Evolutionary conservation across 2,329 filamentous ascomycete species (phyloP), one percentile per base, ranked within the genome.

Genomic region (Cercospora berteroae): DNA sequence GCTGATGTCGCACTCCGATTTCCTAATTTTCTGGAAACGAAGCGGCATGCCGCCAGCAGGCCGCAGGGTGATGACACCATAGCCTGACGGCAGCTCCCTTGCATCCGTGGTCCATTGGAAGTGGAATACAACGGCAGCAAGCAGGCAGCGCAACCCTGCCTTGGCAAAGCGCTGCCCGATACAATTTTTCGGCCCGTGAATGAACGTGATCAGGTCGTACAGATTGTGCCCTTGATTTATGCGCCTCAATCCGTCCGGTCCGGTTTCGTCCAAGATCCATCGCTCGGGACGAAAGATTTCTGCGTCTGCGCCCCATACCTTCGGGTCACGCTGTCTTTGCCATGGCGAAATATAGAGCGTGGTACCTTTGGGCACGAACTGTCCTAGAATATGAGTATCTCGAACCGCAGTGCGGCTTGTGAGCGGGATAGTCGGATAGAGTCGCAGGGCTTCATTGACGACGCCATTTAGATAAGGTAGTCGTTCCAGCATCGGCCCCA

Each of bases 401-500:
- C 63, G 64, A 4, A 65, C 59, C 3, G 72, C 67, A 4, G 62
- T n/a, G 36, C 71, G 68, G 13, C 62, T 42, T 10, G 71, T 72
- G 20, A 63, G 58, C 7, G 72, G 71, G n/a, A 73, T 66, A 10
- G 71, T 67, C 13, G 65, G 68, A 42, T 68, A 71, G 55, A 72
- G 68, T 1, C 71, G 65, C 7, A 73, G 66, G 12, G 62, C 44
- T 33, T 96, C 92, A 76, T 86, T 90, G 75, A 89, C 88, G 25
- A 95, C 87, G 27, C 91, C 91, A 74, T 90, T 87, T 56, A 94
- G 86, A 77, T 93, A 94, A 1, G 89, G 88, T 75, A 95, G 84
- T 63, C 82, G 82, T 78, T 94, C 90, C 69, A 93, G 85, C 68
- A 88, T 83, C 5, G 80, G 72, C 67, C 81, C 82, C 80, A 16